Evolutionary conservation across 768 basidiomycete genomes (phyloP), one percentile per base, ranked within the genome.

Genomic region (Pulveroboletus sp.): DNA sequence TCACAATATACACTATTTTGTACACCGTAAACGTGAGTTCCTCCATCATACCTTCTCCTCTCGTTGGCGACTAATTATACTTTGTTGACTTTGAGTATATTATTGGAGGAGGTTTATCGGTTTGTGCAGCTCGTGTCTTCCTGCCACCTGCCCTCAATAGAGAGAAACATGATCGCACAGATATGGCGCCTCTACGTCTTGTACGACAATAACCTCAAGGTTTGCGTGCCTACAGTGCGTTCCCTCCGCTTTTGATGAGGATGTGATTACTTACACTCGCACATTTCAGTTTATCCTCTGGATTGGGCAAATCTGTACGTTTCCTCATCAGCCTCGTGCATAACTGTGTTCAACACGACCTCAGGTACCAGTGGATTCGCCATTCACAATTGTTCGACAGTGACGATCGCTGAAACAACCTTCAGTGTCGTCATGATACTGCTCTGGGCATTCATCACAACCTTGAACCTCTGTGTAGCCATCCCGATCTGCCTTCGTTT

Each of bases 101-200:
- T 11, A 43, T 59, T 12, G 57, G 57, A 55, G 60, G 53, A 11
- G n/a, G 48, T 4, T 41, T 63, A 9, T 24, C 65, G 47, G 62
- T 65, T 6, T 0, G 59, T 58, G 6, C 18, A 7, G 14, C 31
- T n/a, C 6, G n/a, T 42, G 14, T 39, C 24, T 3, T 32, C n/a
- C 6, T 26, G 1, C 11, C 5, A 3, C 28, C 30, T 5, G 32
- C 47, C 60, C 35, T 47, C 31, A 2, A n/a, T 14, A n/a, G 9
- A 27, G 6, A 8, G 21, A 21, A 21, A 43, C 17, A 9, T 9
- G 11, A 54, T 33, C n/a, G 28, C 21, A 21, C 21, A 59, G 62
- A 60, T 63, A 8, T 65, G 62, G 62, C 64, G 63, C 26, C 40
- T 62, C 12, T 63, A 39, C 39, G 12, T 62, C 0, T 3, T 63